Evolutionary conservation across 1,139 yeast genomes (phyloP).

Genomic region (Tardiomyces depauwii): DNA sequence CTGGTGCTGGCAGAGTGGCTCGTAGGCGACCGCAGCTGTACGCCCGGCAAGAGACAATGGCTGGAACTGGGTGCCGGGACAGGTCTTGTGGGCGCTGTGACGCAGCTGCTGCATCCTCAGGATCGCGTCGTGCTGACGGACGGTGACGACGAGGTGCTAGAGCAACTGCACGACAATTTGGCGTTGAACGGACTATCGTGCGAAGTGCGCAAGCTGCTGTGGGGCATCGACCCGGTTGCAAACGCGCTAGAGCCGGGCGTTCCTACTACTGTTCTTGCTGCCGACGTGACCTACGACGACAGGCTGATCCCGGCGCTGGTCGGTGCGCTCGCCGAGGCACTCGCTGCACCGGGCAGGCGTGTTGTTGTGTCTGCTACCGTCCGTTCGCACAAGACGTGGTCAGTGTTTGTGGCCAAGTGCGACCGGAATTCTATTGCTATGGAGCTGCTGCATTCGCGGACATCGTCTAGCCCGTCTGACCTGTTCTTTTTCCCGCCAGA

Average conservation of each 20-base stretch:
- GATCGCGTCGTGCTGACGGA: conserved; percentile 50
- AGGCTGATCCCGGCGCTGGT: conserved; percentile 47
- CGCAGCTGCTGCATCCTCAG: conserved; percentile 22
- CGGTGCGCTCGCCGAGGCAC: conserved; percentile 29
- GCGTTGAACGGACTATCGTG: conserved; percentile 30
- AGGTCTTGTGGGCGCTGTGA: conserved; percentile 62
- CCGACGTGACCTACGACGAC: conserved; percentile 79
- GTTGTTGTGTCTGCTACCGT: background rate
- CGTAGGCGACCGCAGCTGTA: background rate
- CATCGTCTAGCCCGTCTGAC: background rate
- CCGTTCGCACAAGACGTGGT: background rate
- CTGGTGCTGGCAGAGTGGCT: conserved; percentile 48
- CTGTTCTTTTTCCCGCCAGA: conserved; percentile 1
- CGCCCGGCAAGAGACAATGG: background rate
- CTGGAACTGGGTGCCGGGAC: conserved; percentile 88
- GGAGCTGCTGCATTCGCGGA: background rate
- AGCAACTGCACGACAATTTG: conserved; percentile 37
- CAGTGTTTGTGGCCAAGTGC: background rate
- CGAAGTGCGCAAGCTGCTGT: conserved; percentile 43
- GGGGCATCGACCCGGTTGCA: conserved; percentile 34
- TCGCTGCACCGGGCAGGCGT: background rate
- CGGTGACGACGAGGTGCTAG: conserved; percentile 60
- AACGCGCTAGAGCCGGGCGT: conserved; percentile 6
- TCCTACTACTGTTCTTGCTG: conserved; percentile 39
- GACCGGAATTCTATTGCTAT: background rate